These are phyloP conservation scores for Rhizopogon parksii DNA, from an alignment of 1,284 basidiomycete species.

Conservation along the genomic window DNA sequence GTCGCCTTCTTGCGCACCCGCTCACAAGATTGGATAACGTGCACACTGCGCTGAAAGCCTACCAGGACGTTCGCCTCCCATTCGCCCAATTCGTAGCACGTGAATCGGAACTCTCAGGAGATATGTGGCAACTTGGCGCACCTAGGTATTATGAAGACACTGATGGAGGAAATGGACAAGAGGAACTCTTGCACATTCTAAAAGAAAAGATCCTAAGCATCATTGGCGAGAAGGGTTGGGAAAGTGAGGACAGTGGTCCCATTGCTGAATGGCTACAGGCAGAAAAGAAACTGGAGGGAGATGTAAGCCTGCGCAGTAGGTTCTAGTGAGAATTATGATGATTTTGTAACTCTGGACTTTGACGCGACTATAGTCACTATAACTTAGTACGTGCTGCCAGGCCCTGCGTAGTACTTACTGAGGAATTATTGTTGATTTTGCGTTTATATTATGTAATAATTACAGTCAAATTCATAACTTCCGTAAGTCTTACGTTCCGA, in stretches of 20 bases:
- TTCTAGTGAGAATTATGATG: no score
- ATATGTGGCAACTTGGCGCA: neutral
- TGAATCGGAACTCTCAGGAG: neutral
- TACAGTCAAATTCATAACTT: no score
- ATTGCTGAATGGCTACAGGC: neutral
- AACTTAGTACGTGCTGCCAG: no score
- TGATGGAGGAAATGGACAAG: neutral
- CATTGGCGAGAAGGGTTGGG: neutral
- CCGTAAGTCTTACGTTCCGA: no score
- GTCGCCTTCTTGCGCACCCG: slow-evolving; percentile 26
- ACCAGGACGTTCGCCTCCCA: slow-evolving; percentile 28
- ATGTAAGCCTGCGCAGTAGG: neutral
- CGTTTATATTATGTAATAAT: no score
- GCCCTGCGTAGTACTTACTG: no score
- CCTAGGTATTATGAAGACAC: neutral
- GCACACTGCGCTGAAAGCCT: slow-evolving; percentile 21
- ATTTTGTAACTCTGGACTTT: no score
- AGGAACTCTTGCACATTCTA: neutral
- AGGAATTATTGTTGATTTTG: no score
- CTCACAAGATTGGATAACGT: slow-evolving; percentile 17
- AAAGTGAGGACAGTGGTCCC: neutral
- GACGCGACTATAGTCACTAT: no score
- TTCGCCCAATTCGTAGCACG: slow-evolving; percentile 11
- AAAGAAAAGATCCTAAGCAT: neutral
- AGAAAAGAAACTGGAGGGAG: neutral